phyloP scores from a whole-genome alignment of 1,139 yeast species.

The Scheffersomyces parashehatae region DNA sequence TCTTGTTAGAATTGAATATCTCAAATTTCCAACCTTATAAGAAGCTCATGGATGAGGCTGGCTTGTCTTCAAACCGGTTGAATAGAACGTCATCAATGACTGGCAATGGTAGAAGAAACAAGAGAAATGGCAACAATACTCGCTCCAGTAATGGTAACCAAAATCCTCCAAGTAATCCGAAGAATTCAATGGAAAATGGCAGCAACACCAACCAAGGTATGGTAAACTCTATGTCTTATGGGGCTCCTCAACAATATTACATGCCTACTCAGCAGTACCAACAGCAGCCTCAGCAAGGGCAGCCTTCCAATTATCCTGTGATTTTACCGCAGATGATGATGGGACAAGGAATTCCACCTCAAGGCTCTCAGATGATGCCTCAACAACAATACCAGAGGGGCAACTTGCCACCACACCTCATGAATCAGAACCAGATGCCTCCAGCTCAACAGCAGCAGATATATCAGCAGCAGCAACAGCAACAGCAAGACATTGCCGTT shows the following conservation, averaged over 20 bases:
- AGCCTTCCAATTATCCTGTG: slow-evolving; percentile 1
- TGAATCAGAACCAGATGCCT: slow-evolving; percentile 1
- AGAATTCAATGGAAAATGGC: not conserved
- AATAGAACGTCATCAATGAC: slow-evolving; percentile 27
- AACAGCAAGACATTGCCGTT: slow-evolving; percentile 35
- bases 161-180: not conserved
- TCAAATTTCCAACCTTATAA: slow-evolving; percentile 71
- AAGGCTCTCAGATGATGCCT: not conserved
- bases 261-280: slow-evolving; percentile 3
- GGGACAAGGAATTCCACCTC: not conserved
- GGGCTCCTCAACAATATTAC: slow-evolving; percentile 3
- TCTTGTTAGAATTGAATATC: slow-evolving; percentile 59
- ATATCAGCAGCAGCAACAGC: slow-evolving; percentile 5
- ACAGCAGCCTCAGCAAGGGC: slow-evolving; percentile 13
- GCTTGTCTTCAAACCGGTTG: slow-evolving; percentile 50
- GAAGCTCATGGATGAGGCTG: slow-evolving; percentile 90
- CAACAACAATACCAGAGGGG: slow-evolving; percentile 7
- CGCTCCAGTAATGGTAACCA: not conserved
- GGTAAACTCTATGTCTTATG: not conserved
- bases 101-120: slow-evolving; percentile 18
- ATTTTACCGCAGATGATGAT: slow-evolving; percentile 1
- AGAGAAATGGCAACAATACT: slow-evolving; percentile 15
- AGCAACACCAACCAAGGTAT: not conserved
- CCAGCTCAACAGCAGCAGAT: slow-evolving; percentile 1
- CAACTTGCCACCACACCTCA: slow-evolving; percentile 2